A percentile compares a stretch with the other conserved stretches of the same genome.
phyloP scores from a whole-genome alignment of 176 grass and related monocot genomes.

The Ampelocalamus luodianensis region DNA sequence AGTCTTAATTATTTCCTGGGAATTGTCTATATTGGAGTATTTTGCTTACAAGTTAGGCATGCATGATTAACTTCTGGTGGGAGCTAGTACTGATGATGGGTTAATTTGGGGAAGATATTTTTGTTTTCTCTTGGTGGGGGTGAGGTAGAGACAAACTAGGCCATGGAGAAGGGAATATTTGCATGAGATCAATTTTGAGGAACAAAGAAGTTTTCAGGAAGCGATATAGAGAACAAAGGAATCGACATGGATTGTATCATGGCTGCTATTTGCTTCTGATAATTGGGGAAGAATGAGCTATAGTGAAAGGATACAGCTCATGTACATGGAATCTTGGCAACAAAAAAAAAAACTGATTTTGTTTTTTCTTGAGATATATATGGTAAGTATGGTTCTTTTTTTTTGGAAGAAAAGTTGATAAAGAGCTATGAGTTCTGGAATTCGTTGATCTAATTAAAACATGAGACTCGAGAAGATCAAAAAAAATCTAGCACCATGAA shows the following conservation, averaged over 20 bases:
- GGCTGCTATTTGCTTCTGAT: slow-evolving; percentile 53
- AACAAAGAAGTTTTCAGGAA: slow-evolving; percentile 43
- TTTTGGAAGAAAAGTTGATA: not conserved
- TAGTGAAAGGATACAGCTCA: slow-evolving; percentile 54
- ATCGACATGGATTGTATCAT: slow-evolving; percentile 55
- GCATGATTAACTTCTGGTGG: slow-evolving; percentile 43
- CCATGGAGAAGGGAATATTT: slow-evolving; percentile 58
- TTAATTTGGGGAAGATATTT: slow-evolving; percentile 43
- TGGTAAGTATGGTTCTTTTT: not conserved
- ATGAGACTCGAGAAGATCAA: slow-evolving; percentile 30
- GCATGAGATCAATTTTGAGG: slow-evolving; percentile 45
- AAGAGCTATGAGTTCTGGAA: slow-evolving; percentile 20
- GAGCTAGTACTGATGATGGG: slow-evolving; percentile 48
- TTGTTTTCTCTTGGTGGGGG: slow-evolving; percentile 26
- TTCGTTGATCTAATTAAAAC: slow-evolving; percentile 19
- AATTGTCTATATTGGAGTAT: slow-evolving; percentile 33
- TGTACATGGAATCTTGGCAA: slow-evolving; percentile 54
- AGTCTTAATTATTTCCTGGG: slow-evolving; percentile 22
- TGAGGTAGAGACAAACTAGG: slow-evolving; percentile 49
- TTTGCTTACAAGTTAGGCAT: slow-evolving; percentile 46
- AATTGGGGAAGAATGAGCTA: slow-evolving; percentile 46
- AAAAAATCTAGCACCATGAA: slow-evolving; percentile 19
- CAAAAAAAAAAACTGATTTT: not conserved
- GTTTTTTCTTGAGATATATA: slow-evolving; percentile 38
- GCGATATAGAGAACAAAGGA: slow-evolving; percentile 59